Evolutionary conservation across 1,284 basidiomycete genomes (phyloP).

Genomic region (Stygiomarasmius scandens): DNA sequence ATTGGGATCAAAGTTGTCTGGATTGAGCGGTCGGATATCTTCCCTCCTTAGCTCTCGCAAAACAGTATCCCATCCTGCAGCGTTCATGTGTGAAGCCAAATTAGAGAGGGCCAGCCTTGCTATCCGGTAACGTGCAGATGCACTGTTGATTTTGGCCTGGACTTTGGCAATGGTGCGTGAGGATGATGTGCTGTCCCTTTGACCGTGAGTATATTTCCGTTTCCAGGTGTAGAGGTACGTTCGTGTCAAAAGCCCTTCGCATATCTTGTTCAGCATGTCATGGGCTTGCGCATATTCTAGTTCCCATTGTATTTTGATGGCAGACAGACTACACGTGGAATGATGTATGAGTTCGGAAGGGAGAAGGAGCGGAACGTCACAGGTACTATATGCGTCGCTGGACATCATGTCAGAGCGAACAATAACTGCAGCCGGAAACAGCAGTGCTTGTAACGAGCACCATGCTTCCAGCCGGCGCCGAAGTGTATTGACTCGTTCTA

Average conservation of each 20-base stretch:
- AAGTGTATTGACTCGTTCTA: too few species aligned
- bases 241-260: background rate
- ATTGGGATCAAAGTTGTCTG: too few species aligned
- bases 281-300: background rate
- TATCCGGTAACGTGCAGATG: background rate
- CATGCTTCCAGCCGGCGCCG: too few species aligned
- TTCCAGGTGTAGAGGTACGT: conserved; percentile 1
- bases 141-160: background rate
- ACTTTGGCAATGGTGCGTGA: background rate
- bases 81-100: background rate
- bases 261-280: background rate
- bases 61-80: conserved; percentile 8
- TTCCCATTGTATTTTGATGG: background rate
- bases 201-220: background rate
- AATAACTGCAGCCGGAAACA: background rate
- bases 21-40: conserved; percentile 14
- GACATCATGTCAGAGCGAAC: background rate
- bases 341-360: background rate
- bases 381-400: background rate
- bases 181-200: conserved; percentile 3
- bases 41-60: background rate
- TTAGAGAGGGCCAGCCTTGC: background rate
- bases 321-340: too few species aligned
- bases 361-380: background rate
- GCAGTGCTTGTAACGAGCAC: background rate